A percentile compares a stretch with the other conserved stretches of the same genome.
These are phyloP conservation scores for Curvularia eragrostidis DNA, from an alignment of 2,329 filamentous ascomycete genomes.

Conservation along the genomic window DNA sequence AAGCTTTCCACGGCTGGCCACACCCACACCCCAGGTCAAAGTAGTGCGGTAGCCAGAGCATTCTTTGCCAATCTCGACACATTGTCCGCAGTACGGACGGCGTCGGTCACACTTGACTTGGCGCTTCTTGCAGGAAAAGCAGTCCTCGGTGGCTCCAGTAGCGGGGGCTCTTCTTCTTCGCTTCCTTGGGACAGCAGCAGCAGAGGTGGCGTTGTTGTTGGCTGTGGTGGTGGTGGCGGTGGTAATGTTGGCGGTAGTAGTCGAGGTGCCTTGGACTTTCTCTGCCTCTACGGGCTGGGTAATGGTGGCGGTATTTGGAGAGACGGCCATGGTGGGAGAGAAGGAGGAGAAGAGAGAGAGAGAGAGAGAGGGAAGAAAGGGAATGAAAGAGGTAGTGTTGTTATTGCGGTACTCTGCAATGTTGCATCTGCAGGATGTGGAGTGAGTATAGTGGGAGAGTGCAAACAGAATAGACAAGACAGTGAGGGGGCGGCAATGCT, in stretches of 20 bases:
- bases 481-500: constrained; percentile 43
- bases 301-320: constrained; percentile 39
- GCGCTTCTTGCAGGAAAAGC: constrained; percentile 88
- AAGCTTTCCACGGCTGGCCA: constrained; percentile 93
- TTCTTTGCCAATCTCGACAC: constrained; percentile 87
- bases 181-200: constrained; percentile 58
- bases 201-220: constrained; percentile 28
- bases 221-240: constrained; percentile 34
- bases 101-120: constrained; percentile 87
- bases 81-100: constrained; percentile 93
- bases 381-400: constrained; percentile 23
- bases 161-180: constrained; percentile 86
- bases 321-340: constrained; percentile 41
- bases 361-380: background rate
- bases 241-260: constrained; percentile 20
- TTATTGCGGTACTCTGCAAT: constrained; percentile 35
- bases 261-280: constrained; percentile 39
- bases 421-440: constrained; percentile 44
- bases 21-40: constrained; percentile 94
- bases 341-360: constrained; percentile 10
- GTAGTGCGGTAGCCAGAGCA: constrained; percentile 97
- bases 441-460: constrained; percentile 41
- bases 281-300: constrained; percentile 44
- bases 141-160: constrained; percentile 90
- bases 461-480: constrained; percentile 43